These are phyloP conservation scores for Hanseniaspora lachancei DNA, from an alignment of 805 yeast genomes.

Conservation along the genomic window DNA sequence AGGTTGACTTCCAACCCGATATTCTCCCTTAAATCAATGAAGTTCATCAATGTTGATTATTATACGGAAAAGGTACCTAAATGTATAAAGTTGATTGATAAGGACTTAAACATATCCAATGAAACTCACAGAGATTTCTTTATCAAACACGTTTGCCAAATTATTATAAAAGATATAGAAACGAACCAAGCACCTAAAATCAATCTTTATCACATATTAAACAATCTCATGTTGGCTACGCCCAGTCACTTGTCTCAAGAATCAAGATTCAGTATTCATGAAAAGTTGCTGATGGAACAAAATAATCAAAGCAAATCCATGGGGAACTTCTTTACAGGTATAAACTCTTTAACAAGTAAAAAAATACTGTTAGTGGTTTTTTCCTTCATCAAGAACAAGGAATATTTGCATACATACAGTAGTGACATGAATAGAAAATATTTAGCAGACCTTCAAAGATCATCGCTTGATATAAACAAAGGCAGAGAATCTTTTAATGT, in stretches of 20 bases:
- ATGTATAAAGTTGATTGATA: constrained; percentile 31
- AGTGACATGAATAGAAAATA: constrained; percentile 1
- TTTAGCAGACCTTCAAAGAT: neutral
- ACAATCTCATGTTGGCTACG: constrained; percentile 43
- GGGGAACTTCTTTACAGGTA: constrained; percentile 28
- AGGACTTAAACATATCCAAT: constrained; percentile 27
- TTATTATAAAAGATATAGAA: constrained; percentile 31
- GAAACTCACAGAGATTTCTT: constrained; percentile 53
- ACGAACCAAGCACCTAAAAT: constrained; percentile 26
- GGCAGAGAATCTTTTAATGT: constrained; percentile 18
- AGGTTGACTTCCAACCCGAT: constrained; percentile 34
- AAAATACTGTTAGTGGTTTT: constrained; percentile 31
- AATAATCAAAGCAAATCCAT: constrained; percentile 25
- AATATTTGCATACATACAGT: constrained; percentile 1
- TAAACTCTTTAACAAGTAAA: constrained; percentile 41
- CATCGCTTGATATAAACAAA: constrained; percentile 15
- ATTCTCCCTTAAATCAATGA: constrained; percentile 31
- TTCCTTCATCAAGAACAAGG: constrained; percentile 2
- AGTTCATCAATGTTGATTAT: constrained; percentile 33
- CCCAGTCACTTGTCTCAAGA: constrained; percentile 10
- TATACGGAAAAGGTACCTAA: constrained; percentile 42
- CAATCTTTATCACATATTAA: constrained; percentile 44
- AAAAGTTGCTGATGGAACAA: constrained; percentile 15
- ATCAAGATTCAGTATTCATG: constrained; percentile 17
- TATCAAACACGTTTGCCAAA: constrained; percentile 38